These are phyloP conservation scores for Aspergillus texensis DNA, from an alignment of 2,329 filamentous ascomycete genomes.

Conservation along the genomic window DNA sequence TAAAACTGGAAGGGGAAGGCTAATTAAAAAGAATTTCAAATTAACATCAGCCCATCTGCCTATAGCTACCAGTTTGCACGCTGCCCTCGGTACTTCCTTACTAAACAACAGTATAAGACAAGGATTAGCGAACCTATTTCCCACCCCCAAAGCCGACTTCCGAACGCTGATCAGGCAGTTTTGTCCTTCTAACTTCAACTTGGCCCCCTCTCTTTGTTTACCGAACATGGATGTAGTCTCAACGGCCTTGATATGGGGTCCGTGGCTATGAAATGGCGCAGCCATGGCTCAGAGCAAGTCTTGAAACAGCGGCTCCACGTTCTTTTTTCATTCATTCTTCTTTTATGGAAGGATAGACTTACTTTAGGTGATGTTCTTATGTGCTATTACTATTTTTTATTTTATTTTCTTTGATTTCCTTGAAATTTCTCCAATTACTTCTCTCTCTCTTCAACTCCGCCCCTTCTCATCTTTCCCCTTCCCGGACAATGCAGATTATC, in stretches of 20 bases:
- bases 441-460: background rate
- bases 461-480: background rate
- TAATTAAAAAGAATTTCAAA: background rate
- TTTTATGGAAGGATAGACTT: background rate
- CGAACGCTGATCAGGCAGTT: constrained; percentile 17
- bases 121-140: background rate
- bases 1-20: constrained; percentile 1
- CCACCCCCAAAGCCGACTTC: background rate
- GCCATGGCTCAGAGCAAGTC: constrained; percentile 16
- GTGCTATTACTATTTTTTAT: background rate
- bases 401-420: too few species aligned
- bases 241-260: background rate
- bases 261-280: constrained; percentile 29
- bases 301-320: constrained; percentile 18
- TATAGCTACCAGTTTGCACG: background rate
- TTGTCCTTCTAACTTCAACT: constrained; percentile 8
- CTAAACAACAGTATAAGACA: background rate
- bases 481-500: constrained; percentile 1
- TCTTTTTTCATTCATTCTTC: constrained; percentile 7
- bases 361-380: background rate
- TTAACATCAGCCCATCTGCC: background rate
- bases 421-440: background rate
- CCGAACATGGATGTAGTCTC: constrained; percentile 5
- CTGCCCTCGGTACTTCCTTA: background rate
- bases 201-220: constrained; percentile 15